Percentiles rank a stretch among this genome's conserved stretches.
These are phyloP conservation scores for Artemisia argyi DNA, from an alignment of 129 eudicot species.

Conservation along the genomic window DNA sequence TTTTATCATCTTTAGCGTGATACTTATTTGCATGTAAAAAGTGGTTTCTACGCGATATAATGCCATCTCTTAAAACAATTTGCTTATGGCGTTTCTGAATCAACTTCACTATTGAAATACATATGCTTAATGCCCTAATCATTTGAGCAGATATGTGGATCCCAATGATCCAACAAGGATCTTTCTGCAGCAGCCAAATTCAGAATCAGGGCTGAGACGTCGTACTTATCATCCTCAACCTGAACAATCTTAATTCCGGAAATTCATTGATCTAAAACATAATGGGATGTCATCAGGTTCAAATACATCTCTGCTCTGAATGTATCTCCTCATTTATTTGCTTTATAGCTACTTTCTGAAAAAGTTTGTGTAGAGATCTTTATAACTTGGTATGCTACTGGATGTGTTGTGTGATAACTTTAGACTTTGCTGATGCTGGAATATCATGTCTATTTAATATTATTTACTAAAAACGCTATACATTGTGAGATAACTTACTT, in stretches of 20 bases:
- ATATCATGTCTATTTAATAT: too few species aligned
- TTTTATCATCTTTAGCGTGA: too few species aligned
- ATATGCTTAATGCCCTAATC: background rate
- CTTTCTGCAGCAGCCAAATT: slow-evolving; percentile 90
- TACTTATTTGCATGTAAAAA: too few species aligned
- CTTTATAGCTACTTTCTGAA: background rate
- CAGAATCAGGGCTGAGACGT: slow-evolving; percentile 81
- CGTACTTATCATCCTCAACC: slow-evolving; percentile 73
- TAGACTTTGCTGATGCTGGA: too few species aligned
- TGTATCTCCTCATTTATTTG: background rate
- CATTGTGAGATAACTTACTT: too few species aligned
- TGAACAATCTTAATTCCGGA: slow-evolving; percentile 24
- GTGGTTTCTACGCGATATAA: too few species aligned
- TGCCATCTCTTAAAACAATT: too few species aligned
- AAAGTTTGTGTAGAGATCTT: background rate
- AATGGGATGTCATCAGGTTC: background rate
- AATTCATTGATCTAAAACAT: background rate
- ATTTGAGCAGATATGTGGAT: slow-evolving; percentile 81
- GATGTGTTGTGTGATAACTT: too few species aligned
- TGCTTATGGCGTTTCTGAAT: background rate
- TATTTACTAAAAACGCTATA: too few species aligned
- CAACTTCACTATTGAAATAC: slow-evolving; percentile 2
- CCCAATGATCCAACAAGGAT: slow-evolving; percentile 94
- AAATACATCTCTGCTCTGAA: background rate
- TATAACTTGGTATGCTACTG: background rate